Percentiles rank a stretch among this genome's conserved stretches.
Conservation (phyloP, 768 basidiomycete genomes). For the Pisolithus albus region DNA sequence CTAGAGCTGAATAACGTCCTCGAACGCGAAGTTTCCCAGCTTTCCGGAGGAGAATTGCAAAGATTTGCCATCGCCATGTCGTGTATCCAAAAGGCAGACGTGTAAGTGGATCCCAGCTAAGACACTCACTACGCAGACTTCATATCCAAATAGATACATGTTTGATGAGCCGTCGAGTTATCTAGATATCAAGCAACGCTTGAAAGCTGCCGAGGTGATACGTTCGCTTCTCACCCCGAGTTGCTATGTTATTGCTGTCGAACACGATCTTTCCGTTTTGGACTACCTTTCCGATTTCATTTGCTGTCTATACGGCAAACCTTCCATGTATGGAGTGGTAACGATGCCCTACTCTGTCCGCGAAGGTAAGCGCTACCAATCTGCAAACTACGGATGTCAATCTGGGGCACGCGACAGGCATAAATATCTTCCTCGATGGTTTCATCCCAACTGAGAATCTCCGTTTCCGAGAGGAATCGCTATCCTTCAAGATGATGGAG, state of each 20-base stretch:
- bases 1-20: constrained; percentile 85
- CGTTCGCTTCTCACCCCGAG: constrained; percentile 74
- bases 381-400: constrained; percentile 1
- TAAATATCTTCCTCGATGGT: constrained; percentile 99
- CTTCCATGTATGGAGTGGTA: constrained; percentile 96
- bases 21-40: constrained; percentile 74
- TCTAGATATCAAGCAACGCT: constrained; percentile 91
- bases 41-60: constrained; percentile 97
- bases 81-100: constrained; percentile 90
- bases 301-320: constrained; percentile 96
- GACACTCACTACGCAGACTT: neutral
- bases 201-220: constrained; percentile 93
- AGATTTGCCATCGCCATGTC: constrained; percentile 98
- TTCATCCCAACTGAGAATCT: constrained; percentile 98
- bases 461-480: constrained; percentile 92
- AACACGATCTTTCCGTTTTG: constrained; percentile 97
- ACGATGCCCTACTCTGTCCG: constrained; percentile 98
- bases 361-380: constrained; percentile 57
- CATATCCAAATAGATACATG: constrained; percentile 66
- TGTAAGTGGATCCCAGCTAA: constrained; percentile 47
- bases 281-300: constrained; percentile 99
- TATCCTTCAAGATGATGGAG: constrained; percentile 97
- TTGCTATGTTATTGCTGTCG: constrained; percentile 94
- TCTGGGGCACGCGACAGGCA: constrained; percentile 45
- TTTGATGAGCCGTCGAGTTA: constrained; percentile 99